phyloP scores from a whole-genome alignment of 2,329 filamentous ascomycete genomes.

The Gliomastix tumulicola region DNA sequence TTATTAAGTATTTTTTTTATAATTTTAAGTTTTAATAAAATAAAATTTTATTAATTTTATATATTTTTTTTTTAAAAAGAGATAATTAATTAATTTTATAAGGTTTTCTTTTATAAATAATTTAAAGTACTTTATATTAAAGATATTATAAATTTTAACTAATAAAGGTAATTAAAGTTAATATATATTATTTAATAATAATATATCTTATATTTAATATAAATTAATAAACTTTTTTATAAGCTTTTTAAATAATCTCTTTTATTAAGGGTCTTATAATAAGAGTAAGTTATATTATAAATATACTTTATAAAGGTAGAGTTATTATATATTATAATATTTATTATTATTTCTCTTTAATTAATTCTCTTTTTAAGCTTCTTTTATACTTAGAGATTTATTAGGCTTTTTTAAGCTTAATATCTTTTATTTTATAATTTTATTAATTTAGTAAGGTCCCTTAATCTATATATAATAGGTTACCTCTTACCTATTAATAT shows the following conservation, averaged over 20 bases:
- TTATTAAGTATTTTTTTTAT: too few relatives aligned
- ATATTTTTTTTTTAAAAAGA: neutral
- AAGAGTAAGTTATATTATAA: too few relatives aligned
- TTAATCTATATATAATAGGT: neutral
- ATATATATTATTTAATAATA: too few relatives aligned
- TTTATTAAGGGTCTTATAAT: too few relatives aligned
- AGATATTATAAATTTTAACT: neutral
- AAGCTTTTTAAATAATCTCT: neutral
- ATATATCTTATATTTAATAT: too few relatives aligned
- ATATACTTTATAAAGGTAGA: too few relatives aligned
- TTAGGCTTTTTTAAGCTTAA: too few relatives aligned
- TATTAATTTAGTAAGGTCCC: neutral
- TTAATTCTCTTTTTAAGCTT: neutral
- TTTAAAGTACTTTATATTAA: neutral
- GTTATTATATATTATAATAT: too few relatives aligned
- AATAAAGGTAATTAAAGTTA: neutral
- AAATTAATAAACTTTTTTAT: neutral
- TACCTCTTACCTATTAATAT: neutral
- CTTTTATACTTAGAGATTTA: too few relatives aligned
- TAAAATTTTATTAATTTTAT: too few relatives aligned
- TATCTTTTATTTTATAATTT: too few relatives aligned
- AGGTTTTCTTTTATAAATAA: neutral
- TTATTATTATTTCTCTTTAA: neutral
- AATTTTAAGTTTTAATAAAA: too few relatives aligned
- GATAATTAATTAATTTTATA: neutral